Evolutionary conservation across 164 flowering plant species (phyloP).

Genomic region (Brasenia schreberi): DNA sequence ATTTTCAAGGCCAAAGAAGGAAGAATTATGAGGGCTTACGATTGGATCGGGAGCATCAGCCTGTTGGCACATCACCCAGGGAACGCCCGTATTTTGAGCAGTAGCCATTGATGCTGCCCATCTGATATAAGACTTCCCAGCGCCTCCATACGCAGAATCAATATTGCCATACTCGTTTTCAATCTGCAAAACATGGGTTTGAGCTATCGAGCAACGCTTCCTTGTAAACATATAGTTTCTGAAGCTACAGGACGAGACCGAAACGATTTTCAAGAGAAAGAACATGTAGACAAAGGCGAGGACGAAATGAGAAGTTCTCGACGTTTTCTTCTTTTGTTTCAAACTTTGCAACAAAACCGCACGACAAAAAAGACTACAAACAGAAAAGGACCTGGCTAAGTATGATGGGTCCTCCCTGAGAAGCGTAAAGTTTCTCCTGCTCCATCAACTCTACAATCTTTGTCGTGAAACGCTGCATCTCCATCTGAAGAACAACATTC

Average conservation of each 20-base stretch:
- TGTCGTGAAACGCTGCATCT: conserved; percentile 81
- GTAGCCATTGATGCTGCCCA: conserved; percentile 94
- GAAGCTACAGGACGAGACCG: background rate
- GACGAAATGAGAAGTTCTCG: background rate
- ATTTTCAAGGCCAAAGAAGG: background rate
- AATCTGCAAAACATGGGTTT: conserved; percentile 30
- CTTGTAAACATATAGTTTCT: background rate
- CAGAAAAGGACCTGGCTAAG: conserved; percentile 67
- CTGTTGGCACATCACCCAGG: conserved; percentile 99
- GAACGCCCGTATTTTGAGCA: conserved; percentile 85
- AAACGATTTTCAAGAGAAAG: background rate
- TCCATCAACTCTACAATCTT: conserved; percentile 88
- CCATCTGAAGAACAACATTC: conserved; percentile 36
- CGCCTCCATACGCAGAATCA: conserved; percentile 46
- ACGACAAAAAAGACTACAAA: background rate
- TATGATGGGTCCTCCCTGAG: conserved; percentile 98
- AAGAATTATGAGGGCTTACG: conserved; percentile 29
- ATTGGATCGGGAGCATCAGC: conserved; percentile 86
- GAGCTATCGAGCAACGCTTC: background rate
- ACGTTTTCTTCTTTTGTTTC: background rate
- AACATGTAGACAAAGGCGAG: background rate
- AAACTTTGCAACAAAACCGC: background rate
- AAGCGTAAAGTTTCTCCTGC: conserved; percentile 77
- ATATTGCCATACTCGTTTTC: conserved; percentile 95
- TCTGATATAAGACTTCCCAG: conserved; percentile 57